Percentiles rank a stretch among this genome's conserved stretches.
Conservation (phyloP, 306 rosid species). For the Coriaria nepalensis region DNA sequence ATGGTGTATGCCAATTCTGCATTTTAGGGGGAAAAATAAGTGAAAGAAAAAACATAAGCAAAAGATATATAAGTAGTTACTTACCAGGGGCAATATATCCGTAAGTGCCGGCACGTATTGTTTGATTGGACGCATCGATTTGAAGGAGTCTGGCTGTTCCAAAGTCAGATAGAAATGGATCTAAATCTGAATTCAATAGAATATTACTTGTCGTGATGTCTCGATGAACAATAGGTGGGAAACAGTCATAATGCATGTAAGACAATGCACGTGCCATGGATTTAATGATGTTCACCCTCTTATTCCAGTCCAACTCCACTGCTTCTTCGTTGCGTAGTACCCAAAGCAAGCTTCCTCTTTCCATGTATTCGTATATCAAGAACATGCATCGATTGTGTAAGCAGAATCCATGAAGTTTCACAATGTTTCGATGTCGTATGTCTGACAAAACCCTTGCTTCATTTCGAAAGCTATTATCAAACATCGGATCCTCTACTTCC, state of each 20-base stretch:
- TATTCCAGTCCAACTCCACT: constrained; percentile 15
- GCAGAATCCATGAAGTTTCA: constrained; percentile 23
- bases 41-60: neutral
- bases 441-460: constrained; percentile 11
- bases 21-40: neutral
- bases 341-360: constrained; percentile 19
- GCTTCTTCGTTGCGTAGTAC: constrained; percentile 19
- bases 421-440: constrained; percentile 18
- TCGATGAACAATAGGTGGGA: constrained; percentile 16
- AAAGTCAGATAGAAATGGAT: constrained; percentile 17
- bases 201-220: constrained; percentile 16
- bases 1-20: constrained; percentile 14
- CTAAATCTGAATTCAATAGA: constrained; percentile 10
- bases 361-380: constrained; percentile 20
- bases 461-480: constrained; percentile 13
- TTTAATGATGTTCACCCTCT: constrained; percentile 12
- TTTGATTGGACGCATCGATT: constrained; percentile 11
- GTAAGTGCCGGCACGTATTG: constrained; percentile 10
- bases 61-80: neutral
- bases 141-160: constrained; percentile 17
- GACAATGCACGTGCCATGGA: constrained; percentile 17
- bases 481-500: constrained; percentile 10
- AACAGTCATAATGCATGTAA: constrained; percentile 21
- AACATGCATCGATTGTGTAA: constrained; percentile 15
- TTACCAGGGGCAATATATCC: constrained; percentile 17